Evolutionary conservation across 352 stramenopile genomes (phyloP), one percentile per base, ranked within the genome.

Genomic region (Pythium apleroticum): DNA sequence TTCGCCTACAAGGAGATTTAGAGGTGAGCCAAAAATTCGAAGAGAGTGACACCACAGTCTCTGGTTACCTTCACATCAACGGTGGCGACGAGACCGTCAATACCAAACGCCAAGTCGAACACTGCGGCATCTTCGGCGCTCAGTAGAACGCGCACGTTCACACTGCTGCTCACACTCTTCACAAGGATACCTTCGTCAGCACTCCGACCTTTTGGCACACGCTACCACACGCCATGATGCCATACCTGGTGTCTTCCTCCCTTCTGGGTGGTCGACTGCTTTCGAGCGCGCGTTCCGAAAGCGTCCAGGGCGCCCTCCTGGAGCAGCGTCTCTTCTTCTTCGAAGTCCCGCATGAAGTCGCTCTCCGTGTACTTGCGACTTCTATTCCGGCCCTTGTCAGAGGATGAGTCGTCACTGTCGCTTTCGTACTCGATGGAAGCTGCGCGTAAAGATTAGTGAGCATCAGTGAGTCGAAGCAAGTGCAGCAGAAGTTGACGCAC

Each of bases 281-380:
- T 56, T 10, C 39, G 19, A 59, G 27, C 12, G 65, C 37, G 30
- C 43, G 39, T 22, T 48, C 75, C 63, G 17, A 65, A 65, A 28
- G 54, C 52, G 2, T 69, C 45, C 35, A 60, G 45, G n/a, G 68
- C 63, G 39, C 73, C 63, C 66, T 80, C 74, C 8, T 57, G 58
- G 5, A 77, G 24, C 12, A 80, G 39, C 20, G 66, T 66, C 28
- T 91, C 76, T 65, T 93, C 78, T 52, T 90, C 84, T 56, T 89
- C 81, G 61, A 93, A 89, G 49, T 93, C 84, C 43, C 81, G 79
- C 80, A 90, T 89, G 31, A 91, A 91, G 56, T 91, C 82, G 63
- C 75, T 91, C 56, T 80, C 70, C 15, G 82, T 86, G 72, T 93
- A 90, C 60, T 90, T 88, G 11, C 78, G 76, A 74, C 73, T 86